These are phyloP conservation scores for Penicillium samsonianum DNA, from an alignment of 495 filamentous ascomycete species.

Conservation along the genomic window DNA sequence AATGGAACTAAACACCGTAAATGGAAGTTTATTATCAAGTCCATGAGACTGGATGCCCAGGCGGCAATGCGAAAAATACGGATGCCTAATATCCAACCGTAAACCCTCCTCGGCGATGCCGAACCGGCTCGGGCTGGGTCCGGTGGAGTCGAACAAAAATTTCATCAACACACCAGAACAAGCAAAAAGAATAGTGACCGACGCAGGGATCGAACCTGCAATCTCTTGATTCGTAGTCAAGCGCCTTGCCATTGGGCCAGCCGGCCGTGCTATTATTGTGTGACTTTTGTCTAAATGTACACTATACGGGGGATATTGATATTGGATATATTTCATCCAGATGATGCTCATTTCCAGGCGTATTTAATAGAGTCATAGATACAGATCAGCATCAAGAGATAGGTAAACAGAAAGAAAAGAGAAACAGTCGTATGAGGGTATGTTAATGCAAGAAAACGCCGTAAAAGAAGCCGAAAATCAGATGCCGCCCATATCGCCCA, in stretches of 20 bases:
- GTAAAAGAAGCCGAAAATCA: slow-evolving; percentile 3
- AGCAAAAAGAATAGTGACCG: slow-evolving; percentile 29
- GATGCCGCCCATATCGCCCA: background rate
- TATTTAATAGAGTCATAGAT: background rate
- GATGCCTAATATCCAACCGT: background rate
- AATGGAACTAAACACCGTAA: too few relatives aligned
- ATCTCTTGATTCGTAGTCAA: slow-evolving; percentile 71
- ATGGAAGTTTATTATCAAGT: background rate
- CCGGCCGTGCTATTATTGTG: slow-evolving; percentile 25
- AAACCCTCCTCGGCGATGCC: background rate
- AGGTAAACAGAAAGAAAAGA: background rate
- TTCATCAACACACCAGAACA: background rate
- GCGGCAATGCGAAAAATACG: background rate
- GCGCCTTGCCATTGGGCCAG: slow-evolving; percentile 71
- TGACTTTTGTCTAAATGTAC: background rate
- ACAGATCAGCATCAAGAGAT: background rate
- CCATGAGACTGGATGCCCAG: background rate
- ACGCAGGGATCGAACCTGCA: slow-evolving; percentile 48
- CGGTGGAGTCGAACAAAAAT: slow-evolving; percentile 14
- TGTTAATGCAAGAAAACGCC: slow-evolving; percentile 3
- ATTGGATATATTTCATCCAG: background rate
- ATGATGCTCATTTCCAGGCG: background rate
- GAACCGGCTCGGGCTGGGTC: background rate
- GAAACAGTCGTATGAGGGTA: background rate
- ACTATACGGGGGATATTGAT: background rate